These are phyloP conservation scores for Metschnikowia reukaufii DNA, from an alignment of 805 yeast species.

Conservation along the genomic window DNA sequence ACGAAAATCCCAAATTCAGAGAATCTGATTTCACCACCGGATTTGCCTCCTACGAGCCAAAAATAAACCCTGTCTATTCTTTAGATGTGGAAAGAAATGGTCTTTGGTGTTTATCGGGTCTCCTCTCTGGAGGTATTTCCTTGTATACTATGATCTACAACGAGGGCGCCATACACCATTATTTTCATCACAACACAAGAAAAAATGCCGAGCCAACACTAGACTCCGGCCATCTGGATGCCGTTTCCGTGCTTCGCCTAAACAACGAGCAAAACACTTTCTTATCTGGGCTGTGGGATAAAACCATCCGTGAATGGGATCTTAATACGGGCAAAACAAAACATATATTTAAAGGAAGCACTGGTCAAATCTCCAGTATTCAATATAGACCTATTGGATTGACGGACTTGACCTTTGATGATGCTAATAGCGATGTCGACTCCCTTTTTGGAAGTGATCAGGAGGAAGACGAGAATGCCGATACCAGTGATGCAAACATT, in stretches of 20 bases:
- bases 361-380: conserved; percentile 78
- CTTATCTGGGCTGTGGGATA: conserved; percentile 91
- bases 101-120: conserved; percentile 80
- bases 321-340: conserved; percentile 63
- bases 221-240: conserved; percentile 56
- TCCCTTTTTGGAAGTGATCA: conserved; percentile 50
- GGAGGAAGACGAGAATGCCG: conserved; percentile 25
- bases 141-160: conserved; percentile 77
- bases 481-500: conserved; percentile 5
- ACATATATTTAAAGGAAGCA: conserved; percentile 51
- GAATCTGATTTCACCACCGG: conserved; percentile 37
- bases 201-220: conserved; percentile 22
- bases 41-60: conserved; percentile 51
- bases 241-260: conserved; percentile 71
- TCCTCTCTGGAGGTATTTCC: conserved; percentile 81
- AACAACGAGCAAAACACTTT: conserved; percentile 62
- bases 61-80: conserved; percentile 81
- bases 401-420: conserved; percentile 37
- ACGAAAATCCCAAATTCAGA: conserved; percentile 39
- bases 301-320: conserved; percentile 79
- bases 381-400: conserved; percentile 67
- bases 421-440: conserved; percentile 39
- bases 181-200: conserved; percentile 48
- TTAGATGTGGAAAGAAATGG: conserved; percentile 82
- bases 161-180: conserved; percentile 81